Base-by-base conservation (phyloP, 768 basidiomycete species). In the Dentipellis sp. region DNA sequence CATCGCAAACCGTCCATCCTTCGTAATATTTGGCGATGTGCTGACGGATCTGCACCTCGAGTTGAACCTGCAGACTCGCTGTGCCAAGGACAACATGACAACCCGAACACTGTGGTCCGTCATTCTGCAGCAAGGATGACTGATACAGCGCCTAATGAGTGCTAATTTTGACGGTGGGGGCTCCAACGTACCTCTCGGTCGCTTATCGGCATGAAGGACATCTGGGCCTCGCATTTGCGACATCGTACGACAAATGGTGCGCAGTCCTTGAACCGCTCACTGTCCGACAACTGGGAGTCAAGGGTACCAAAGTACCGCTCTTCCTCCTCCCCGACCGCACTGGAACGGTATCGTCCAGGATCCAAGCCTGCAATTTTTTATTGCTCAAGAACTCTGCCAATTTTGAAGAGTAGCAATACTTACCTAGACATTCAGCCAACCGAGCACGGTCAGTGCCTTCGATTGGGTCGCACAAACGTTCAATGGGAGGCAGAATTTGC, bases 351-450 rank as follows among this genome's bases (percentile, higher is more conserved):
- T 19, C 80, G 78, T 14, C 69, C 67, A n/a, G 88, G 79, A 66
- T 82, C 80, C 56, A 83, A 70, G 14, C 86, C 85, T 86, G 52
- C 29, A 52, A 23, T 50, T 45, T 34, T 39, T 49, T 42, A 10
- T 34, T 21, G n/a, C 4, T 22, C 16, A n/a, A 14, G 8, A 21
- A 16, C 4, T 49, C 5, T 35, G 8, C 39, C 10, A 3, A 29
- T 6, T 29, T 36, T 19, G 48, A 39, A 17, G 2, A 21, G 42
- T 29, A 36, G 57, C 59, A 35, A 14, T 19, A 68, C 78, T 53
- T 66, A 92, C 94, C 95, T 6, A 99, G 81, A 67, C 93, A 97
- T 72, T 98, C 95, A 0, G 97, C 97, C 19, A 99, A 73, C 37
- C 94, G 80, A 7, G 94, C 75, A 23, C 91, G 81, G 63, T 98